phyloP scores from a whole-genome alignment of 495 filamentous ascomycete genomes.

The Hypoxylon lienhwacheense region DNA sequence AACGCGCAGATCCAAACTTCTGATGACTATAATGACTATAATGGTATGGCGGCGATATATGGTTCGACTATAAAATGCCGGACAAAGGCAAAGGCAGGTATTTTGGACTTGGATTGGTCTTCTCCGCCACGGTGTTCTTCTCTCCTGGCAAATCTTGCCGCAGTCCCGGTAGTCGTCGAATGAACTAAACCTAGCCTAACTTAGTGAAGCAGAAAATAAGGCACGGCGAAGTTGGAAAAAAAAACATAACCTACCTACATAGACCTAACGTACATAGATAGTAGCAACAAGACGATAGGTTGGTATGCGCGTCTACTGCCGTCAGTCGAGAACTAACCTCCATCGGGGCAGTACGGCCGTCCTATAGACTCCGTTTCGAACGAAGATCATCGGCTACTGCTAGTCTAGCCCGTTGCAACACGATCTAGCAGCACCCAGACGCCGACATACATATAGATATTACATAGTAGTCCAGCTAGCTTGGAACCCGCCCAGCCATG shows the following conservation, averaged over 20 bases:
- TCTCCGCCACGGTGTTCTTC: conserved; percentile 1
- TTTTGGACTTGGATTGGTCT: not conserved
- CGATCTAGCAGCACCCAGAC: conserved; percentile 34
- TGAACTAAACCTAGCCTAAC: conserved; percentile 19
- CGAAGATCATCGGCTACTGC: conserved; percentile 44
- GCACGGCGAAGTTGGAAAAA: conserved; percentile 17
- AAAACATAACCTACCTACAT: too few species aligned
- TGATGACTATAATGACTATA: conserved; percentile 1
- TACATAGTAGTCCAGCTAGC: conserved; percentile 25
- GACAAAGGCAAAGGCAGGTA: too few species aligned
- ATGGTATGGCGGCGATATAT: conserved; percentile 7
- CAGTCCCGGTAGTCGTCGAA: conserved; percentile 20
- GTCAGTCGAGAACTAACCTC: conserved; percentile 37
- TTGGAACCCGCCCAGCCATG: conserved; percentile 24
- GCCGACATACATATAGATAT: not conserved
- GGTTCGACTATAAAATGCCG: too few species aligned
- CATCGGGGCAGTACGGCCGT: conserved; percentile 46
- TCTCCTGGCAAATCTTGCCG: conserved; percentile 26
- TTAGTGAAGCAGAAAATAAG: conserved; percentile 14
- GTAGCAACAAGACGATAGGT: conserved; percentile 19
- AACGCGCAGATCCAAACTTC: conserved; percentile 26
- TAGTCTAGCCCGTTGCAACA: conserved; percentile 38
- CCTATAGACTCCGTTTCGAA: conserved; percentile 41
- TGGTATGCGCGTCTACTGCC: conserved; percentile 26
- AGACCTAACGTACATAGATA: too few species aligned